Conservation (phyloP, 768 basidiomycete species). For the Naganishia friedmannii region DNA sequence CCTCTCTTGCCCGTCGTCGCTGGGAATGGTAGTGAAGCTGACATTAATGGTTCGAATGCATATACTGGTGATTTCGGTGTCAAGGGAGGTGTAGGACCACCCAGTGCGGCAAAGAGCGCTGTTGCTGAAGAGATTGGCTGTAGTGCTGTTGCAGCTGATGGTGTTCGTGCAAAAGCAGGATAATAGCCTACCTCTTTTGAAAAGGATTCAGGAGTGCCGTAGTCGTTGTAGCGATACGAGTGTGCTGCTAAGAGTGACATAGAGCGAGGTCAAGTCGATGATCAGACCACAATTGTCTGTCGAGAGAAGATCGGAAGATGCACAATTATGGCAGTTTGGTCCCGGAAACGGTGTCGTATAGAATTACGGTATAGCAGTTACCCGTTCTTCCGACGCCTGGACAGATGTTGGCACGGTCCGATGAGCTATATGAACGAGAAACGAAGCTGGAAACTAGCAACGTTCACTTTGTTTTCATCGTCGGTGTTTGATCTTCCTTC, state of each 20-base stretch:
- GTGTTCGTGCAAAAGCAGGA: constrained; percentile 15
- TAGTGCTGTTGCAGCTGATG: not conserved
- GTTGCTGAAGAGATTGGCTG: constrained; percentile 8
- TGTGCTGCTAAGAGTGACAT: not conserved
- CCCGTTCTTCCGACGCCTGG: too few species aligned
- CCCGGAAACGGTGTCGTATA: not conserved
- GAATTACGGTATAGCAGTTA: not conserved
- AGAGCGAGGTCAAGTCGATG: too few species aligned
- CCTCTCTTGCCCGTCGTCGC: not conserved
- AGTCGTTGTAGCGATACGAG: not conserved
- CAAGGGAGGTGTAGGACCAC: not conserved
- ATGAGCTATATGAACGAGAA: too few species aligned
- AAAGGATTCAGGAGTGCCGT: not conserved
- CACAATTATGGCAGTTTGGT: not conserved
- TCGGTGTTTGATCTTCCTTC: too few species aligned
- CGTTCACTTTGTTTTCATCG: too few species aligned
- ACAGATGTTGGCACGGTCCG: too few species aligned
- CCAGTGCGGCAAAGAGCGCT: constrained; percentile 2
- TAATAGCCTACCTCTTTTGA: not conserved
- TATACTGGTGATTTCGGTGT: constrained; percentile 1
- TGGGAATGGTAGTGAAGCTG: not conserved
- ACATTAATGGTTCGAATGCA: not conserved
- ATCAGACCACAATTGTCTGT: not conserved
- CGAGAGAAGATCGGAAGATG: not conserved
- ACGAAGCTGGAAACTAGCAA: too few species aligned